phyloP scores from a whole-genome alignment of 192 early-diverging fungal species.

The Entomortierella parvispora region DNA sequence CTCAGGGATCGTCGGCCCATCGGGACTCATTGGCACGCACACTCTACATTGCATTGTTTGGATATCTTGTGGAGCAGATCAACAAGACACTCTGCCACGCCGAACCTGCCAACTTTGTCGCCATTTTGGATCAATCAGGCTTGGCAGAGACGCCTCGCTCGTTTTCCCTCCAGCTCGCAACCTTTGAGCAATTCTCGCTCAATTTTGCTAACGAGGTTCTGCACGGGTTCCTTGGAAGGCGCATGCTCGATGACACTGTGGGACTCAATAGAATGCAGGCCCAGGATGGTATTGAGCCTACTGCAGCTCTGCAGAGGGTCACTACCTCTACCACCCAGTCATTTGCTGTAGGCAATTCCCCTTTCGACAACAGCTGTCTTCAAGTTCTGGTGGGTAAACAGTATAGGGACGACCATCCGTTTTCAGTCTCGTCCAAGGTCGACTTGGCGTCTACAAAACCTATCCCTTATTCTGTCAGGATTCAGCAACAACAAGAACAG shows the following conservation, averaged over 20 bases:
- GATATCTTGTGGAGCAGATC: slow-evolving; percentile 92
- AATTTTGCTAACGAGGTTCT: slow-evolving; percentile 79
- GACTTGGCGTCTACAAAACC: background rate
- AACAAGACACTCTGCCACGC: slow-evolving; percentile 83
- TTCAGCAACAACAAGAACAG: slow-evolving; percentile 22
- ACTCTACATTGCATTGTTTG: slow-evolving; percentile 90
- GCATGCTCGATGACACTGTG: slow-evolving; percentile 62
- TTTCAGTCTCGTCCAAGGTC: background rate
- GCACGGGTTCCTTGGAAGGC: slow-evolving; percentile 65
- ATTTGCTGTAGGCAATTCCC: slow-evolving; percentile 8
- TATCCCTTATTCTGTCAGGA: slow-evolving; percentile 9
- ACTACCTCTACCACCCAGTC: slow-evolving; percentile 3
- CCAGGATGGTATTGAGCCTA: slow-evolving; percentile 66
- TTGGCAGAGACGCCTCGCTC: slow-evolving; percentile 69
- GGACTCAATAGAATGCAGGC: slow-evolving; percentile 57
- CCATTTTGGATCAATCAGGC: slow-evolving; percentile 80
- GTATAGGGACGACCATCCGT: slow-evolving; percentile 41
- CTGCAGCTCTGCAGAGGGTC: slow-evolving; percentile 54
- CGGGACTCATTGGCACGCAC: slow-evolving; percentile 84
- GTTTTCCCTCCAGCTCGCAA: slow-evolving; percentile 34
- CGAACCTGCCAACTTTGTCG: slow-evolving; percentile 86
- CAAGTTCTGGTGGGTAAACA: slow-evolving; percentile 66
- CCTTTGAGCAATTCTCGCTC: slow-evolving; percentile 75
- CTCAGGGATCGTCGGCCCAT: slow-evolving; percentile 78
- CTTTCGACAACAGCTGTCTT: slow-evolving; percentile 63